Evolutionary conservation across 1,139 yeast genomes (phyloP).

Genomic region (Scheffersomyces parashehatae): DNA sequence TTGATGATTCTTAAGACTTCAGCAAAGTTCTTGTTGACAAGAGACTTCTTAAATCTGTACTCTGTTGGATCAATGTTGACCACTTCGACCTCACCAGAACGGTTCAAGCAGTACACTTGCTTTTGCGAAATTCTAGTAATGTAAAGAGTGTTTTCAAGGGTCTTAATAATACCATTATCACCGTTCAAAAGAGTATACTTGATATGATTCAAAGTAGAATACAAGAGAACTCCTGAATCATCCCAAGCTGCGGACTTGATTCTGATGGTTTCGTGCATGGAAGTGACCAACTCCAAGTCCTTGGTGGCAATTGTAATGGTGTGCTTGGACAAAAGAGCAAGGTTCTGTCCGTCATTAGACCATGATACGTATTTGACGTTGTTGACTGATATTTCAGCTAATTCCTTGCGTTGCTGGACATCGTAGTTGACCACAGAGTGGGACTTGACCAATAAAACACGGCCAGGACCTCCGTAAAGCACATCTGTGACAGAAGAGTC

Average conservation of each 20-base stretch:
- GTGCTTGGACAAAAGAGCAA: constrained; percentile 90
- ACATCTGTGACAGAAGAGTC: constrained; percentile 76
- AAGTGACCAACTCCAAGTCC: constrained; percentile 73
- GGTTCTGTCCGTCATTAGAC: constrained; percentile 85
- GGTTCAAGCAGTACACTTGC: constrained; percentile 75
- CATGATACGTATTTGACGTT: constrained; percentile 86
- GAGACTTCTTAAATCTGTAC: constrained; percentile 91
- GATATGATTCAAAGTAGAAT: constrained; percentile 93
- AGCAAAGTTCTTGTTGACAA: constrained; percentile 84
- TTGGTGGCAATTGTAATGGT: constrained; percentile 85
- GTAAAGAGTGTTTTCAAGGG: constrained; percentile 88
- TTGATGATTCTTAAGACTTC: constrained; percentile 91
- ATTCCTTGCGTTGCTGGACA: constrained; percentile 85
- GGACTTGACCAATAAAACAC: constrained; percentile 72
- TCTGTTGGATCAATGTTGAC: constrained; percentile 92
- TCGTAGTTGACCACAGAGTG: constrained; percentile 80
- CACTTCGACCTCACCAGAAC: constrained; percentile 82
- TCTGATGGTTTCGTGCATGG: constrained; percentile 95
- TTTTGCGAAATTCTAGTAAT: constrained; percentile 71
- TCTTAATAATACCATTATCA: constrained; percentile 90
- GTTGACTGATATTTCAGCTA: constrained; percentile 70
- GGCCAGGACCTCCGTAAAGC: constrained; percentile 79
- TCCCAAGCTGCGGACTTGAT: constrained; percentile 99
- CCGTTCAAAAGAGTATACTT: constrained; percentile 93
- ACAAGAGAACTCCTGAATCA: constrained; percentile 85